Evolutionary conservation across 2,329 filamentous ascomycete species (phyloP).

Genomic region (Ceratocystis colombiana): DNA sequence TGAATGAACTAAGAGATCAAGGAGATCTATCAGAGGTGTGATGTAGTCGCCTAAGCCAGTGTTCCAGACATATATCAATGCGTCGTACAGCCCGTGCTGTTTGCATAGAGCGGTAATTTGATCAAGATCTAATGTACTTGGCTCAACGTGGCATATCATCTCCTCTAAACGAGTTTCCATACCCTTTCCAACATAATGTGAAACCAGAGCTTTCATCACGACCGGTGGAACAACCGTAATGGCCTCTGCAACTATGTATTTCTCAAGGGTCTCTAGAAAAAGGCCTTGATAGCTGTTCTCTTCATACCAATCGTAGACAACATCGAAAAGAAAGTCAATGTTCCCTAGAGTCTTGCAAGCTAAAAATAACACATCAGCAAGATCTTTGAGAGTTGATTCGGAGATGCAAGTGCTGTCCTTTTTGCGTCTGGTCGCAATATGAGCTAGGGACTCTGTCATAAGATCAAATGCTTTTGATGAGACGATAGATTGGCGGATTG

Average conservation of each 20-base stretch:
- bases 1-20: conserved; percentile 55
- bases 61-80: conserved; percentile 94
- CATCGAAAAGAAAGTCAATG: conserved; percentile 76
- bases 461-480: conserved; percentile 85
- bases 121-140: conserved; percentile 82
- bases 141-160: conserved; percentile 87
- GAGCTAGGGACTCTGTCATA: conserved; percentile 82
- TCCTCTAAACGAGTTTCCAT: conserved; percentile 76
- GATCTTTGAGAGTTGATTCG: conserved; percentile 36
- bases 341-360: conserved; percentile 72
- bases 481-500: conserved; percentile 67
- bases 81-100: conserved; percentile 85
- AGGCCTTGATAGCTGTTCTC: conserved; percentile 44
- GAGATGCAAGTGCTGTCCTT: conserved; percentile 16
- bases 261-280: conserved; percentile 81
- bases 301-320: conserved; percentile 83
- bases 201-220: conserved; percentile 76
- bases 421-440: conserved; percentile 34
- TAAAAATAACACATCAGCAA: conserved; percentile 73
- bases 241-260: conserved; percentile 70
- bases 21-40: conserved; percentile 75
- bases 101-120: conserved; percentile 86
- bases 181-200: conserved; percentile 66
- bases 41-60: conserved; percentile 80
- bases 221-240: conserved; percentile 68